Evolutionary conservation across 176 grass and related monocot species (phyloP).

Genomic region (Aegilops tauschii): DNA sequence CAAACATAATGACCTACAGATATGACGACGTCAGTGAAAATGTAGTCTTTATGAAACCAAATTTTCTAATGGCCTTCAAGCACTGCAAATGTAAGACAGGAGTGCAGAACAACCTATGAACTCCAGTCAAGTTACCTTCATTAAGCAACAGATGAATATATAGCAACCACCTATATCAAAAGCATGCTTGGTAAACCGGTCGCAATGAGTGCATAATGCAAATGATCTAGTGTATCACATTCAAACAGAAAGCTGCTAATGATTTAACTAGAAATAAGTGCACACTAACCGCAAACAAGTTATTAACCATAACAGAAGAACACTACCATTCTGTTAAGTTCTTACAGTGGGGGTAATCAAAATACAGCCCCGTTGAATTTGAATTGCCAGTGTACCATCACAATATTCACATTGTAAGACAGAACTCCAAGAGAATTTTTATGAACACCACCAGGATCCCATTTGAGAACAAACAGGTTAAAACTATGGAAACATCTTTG

Average conservation of each 20-base stretch:
- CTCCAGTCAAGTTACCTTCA: background rate
- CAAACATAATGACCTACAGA: no score
- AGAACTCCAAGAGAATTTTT: background rate
- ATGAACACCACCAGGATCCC: slow-evolving; percentile 5
- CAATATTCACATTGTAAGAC: slow-evolving; percentile 29
- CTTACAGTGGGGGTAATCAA: slow-evolving; percentile 11
- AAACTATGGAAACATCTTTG: slow-evolving; percentile 5
- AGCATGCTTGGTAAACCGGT: background rate
- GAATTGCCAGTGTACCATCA: slow-evolving; percentile 26
- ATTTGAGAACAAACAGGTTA: background rate
- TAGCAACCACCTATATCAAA: background rate
- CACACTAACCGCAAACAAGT: slow-evolving; percentile 6
- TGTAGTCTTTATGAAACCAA: background rate
- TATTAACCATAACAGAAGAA: slow-evolving; percentile 20
- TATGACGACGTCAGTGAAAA: background rate
- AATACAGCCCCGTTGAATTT: slow-evolving; percentile 20
- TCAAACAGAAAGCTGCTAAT: slow-evolving; percentile 7
- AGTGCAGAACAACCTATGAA: background rate
- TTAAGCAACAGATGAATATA: background rate
- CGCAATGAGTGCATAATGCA: background rate
- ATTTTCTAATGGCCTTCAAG: background rate
- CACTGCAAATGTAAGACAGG: background rate
- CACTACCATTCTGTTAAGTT: slow-evolving; percentile 12
- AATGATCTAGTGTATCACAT: slow-evolving; percentile 13
- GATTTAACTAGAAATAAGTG: slow-evolving; percentile 6